phyloP scores from a whole-genome alignment of 2,329 filamentous ascomycete genomes.

The Colletotrichum echinochloae region DNA sequence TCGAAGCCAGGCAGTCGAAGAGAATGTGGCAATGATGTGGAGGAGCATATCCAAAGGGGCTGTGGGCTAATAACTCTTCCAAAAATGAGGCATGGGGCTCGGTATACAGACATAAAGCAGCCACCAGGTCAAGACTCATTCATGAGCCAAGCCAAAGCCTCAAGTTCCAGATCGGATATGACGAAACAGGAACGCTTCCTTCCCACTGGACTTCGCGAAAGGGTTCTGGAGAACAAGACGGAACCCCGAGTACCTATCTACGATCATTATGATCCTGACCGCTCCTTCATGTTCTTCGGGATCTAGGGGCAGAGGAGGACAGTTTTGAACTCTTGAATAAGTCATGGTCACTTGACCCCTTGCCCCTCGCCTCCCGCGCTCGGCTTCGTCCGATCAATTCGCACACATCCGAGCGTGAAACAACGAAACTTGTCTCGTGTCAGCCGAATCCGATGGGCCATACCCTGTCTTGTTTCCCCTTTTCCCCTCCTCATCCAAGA shows the following conservation, averaged over 20 bases:
- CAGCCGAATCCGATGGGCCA: conserved; percentile 23
- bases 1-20: background rate
- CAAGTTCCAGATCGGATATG: conserved; percentile 29
- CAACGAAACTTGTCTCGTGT: conserved; percentile 37
- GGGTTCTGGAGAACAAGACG: conserved; percentile 28
- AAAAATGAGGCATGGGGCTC: background rate
- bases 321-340: background rate
- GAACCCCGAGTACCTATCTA: conserved; percentile 15
- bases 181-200: conserved; percentile 28
- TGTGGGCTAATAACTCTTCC: background rate
- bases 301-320: background rate
- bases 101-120: conserved; percentile 23
- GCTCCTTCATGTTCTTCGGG: background rate
- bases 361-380: conserved; percentile 1
- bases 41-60: background rate
- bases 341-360: background rate
- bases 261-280: conserved; percentile 15
- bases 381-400: conserved; percentile 36
- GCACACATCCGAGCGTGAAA: conserved; percentile 31
- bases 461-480: background rate
- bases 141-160: conserved; percentile 23
- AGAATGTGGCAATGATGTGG: background rate
- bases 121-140: conserved; percentile 27
- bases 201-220: conserved; percentile 30
- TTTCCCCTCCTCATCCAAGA: background rate